Evolutionary conservation across 176 grass and related monocot species (phyloP).

Genomic region (Bromus sterilis): DNA sequence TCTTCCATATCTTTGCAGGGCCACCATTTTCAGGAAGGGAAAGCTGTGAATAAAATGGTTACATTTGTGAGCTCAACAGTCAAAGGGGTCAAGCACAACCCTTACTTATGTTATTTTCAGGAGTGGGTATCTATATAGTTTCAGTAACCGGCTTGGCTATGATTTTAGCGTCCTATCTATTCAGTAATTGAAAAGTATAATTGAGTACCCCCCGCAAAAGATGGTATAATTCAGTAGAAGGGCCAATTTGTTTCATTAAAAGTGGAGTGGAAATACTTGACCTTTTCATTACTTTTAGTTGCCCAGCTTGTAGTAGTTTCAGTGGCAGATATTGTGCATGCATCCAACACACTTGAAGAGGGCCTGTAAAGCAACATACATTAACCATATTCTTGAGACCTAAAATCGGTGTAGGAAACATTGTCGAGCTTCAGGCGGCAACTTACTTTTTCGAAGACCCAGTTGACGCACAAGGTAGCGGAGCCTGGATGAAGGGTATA

Average conservation of each 20-base stretch:
- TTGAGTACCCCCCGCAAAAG: no score
- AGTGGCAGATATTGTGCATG: not conserved
- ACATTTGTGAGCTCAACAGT: not conserved
- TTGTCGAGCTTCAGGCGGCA: not conserved
- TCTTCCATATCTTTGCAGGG: slow-evolving; percentile 29
- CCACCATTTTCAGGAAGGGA: not conserved
- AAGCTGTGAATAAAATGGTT: slow-evolving; percentile 8
- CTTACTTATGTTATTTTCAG: not conserved
- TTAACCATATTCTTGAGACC: not conserved
- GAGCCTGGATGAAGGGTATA: not conserved
- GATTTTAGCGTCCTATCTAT: not conserved
- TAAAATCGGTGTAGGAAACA: not conserved
- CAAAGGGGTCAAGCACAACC: not conserved
- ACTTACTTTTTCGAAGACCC: slow-evolving; percentile 35
- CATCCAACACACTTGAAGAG: not conserved
- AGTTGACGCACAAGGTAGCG: slow-evolving; percentile 20
- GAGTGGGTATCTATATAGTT: not conserved
- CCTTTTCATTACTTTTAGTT: slow-evolving; percentile 13
- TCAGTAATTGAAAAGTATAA: not conserved
- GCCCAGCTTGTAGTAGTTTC: not conserved
- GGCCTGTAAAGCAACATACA: slow-evolving; percentile 25
- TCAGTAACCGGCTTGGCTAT: not conserved
- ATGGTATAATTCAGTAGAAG: not conserved
- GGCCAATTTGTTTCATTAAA: not conserved
- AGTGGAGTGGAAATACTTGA: not conserved